Percentiles rank a stretch among this genome's conserved stretches.
phyloP scores from a whole-genome alignment of 106 monocot species.

The Acorus calamus region DNA sequence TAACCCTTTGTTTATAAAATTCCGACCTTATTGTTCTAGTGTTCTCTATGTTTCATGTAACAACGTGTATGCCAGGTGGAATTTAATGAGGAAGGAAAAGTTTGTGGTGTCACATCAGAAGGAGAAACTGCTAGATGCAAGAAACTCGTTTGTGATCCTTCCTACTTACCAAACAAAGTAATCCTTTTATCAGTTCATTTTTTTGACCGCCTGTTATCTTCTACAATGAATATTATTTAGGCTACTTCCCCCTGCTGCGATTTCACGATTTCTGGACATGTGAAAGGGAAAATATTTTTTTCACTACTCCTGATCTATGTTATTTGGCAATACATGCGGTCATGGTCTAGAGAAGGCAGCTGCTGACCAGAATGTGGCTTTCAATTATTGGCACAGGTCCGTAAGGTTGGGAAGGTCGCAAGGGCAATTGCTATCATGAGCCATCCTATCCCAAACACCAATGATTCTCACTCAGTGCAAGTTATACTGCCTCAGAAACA shows the following conservation, averaged over 20 bases:
- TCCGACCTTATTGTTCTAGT: background rate
- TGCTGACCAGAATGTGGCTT: no score
- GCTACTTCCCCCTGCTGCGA: no score
- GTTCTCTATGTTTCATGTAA: background rate
- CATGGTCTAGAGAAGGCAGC: no score
- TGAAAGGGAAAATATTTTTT: no score
- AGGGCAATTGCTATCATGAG: constrained; percentile 98
- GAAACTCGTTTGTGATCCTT: constrained; percentile 88
- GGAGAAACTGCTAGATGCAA: constrained; percentile 89
- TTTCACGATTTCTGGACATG: no score
- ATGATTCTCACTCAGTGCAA: constrained; percentile 81
- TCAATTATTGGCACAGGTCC: constrained; percentile 29
- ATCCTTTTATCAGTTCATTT: background rate
- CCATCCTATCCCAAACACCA: constrained; percentile 85
- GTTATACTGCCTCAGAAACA: constrained; percentile 94
- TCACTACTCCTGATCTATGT: no score
- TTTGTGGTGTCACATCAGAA: constrained; percentile 78
- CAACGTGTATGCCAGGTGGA: constrained; percentile 37
- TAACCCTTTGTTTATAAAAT: no score
- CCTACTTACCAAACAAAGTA: constrained; percentile 75
- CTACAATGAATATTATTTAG: no score
- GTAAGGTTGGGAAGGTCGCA: constrained; percentile 85
- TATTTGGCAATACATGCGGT: no score
- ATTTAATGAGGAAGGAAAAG: constrained; percentile 75
- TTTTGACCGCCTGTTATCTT: no score